Conservation (phyloP, 1,284 basidiomycete genomes). For the Taiwanofungus camphoratus region DNA sequence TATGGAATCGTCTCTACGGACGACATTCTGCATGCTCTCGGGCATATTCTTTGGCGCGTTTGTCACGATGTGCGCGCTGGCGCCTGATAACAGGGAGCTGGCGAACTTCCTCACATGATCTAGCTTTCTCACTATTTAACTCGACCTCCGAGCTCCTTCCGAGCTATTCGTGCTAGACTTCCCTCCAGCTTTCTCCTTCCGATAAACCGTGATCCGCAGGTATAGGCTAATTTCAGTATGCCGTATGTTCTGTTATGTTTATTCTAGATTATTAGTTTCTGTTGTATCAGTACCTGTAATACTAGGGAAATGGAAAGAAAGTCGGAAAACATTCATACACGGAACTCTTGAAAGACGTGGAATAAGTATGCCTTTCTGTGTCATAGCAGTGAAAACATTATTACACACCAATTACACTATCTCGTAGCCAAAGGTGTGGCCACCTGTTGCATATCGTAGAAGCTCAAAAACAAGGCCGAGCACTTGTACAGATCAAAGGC, state of each 20-base stretch:
- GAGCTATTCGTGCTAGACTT: not conserved
- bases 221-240: not conserved
- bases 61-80: slow-evolving; percentile 30
- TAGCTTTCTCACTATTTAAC: not conserved
- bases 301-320: no score
- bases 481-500: no score
- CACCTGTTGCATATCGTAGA: no score
- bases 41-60: slow-evolving; percentile 33
- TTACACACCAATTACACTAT: no score
- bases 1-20: slow-evolving; percentile 24
- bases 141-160: no score
- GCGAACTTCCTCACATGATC: slow-evolving; percentile 29
- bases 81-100: slow-evolving; percentile 30
- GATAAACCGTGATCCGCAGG: not conserved
- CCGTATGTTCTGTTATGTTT: not conserved
- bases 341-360: no score
- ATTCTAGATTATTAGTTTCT: slow-evolving; percentile 5
- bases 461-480: no score
- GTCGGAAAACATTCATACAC: no score
- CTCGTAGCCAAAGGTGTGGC: no score
- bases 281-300: no score
- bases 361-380: no score
- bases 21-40: slow-evolving; percentile 31
- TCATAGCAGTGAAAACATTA: no score
- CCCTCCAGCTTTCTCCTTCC: not conserved